These are phyloP conservation scores for Euphrasia arctica DNA, from an alignment of 305 asterid species.

Conservation along the genomic window DNA sequence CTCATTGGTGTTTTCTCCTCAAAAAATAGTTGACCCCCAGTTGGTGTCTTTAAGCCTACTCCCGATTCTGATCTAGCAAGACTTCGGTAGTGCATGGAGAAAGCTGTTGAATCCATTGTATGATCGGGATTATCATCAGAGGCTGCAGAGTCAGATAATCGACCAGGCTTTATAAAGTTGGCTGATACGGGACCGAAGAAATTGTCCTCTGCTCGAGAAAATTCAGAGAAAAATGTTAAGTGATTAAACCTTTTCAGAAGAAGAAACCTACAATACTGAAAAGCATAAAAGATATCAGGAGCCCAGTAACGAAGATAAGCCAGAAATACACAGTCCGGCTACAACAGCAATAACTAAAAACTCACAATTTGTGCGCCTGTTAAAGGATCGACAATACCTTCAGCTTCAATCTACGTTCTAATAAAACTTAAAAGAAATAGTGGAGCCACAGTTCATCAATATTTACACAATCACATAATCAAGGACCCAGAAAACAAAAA, in stretches of 20 bases:
- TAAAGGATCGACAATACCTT: not conserved
- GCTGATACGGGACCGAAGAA: conserved; percentile 98
- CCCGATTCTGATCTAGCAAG: conserved; percentile 86
- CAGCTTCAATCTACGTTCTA: conserved; percentile 4
- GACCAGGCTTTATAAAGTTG: conserved; percentile 82
- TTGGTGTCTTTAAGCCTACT: conserved; percentile 72
- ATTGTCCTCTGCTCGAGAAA: conserved; percentile 63
- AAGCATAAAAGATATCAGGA: not conserved
- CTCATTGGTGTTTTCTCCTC: conserved; percentile 80
- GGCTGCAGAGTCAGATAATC: conserved; percentile 76
- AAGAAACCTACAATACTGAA: too few species aligned
- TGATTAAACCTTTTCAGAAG: not conserved
- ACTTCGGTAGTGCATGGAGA: conserved; percentile 94
- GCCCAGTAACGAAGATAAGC: conserved; percentile 19
- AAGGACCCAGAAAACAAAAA: not conserved
- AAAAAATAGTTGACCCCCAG: conserved; percentile 48
- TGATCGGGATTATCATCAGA: conserved; percentile 79
- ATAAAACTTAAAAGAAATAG: not conserved
- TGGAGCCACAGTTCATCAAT: conserved; percentile 15
- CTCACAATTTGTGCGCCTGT: too few species aligned
- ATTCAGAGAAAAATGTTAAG: conserved; percentile 25
- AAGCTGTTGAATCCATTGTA: conserved; percentile 98
- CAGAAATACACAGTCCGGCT: conserved; percentile 15
- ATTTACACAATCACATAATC: not conserved
- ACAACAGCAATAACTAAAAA: not conserved